Evolutionary conservation across 2,329 filamentous ascomycete species (phyloP), one percentile per base, ranked within the genome.

Genomic region (Clonostachys rosea): DNA sequence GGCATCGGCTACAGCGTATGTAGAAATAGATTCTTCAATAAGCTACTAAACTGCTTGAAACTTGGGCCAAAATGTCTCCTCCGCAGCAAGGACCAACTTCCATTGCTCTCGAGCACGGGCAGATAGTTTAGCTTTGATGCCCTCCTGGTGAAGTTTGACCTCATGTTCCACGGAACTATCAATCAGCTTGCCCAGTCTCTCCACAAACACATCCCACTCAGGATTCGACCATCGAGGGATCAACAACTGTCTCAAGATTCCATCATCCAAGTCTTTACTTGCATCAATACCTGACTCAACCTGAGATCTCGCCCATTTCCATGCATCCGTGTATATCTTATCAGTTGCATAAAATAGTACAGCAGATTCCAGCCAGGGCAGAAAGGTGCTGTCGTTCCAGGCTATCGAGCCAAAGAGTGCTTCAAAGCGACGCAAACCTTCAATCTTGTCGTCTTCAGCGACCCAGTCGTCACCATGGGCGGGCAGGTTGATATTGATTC

Each of bases 301-400:
- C 54, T 74, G 64, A 5, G 59, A 52, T 51, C 61, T 69, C 5
- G 76, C 75, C 60, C 71, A 76, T 10, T 67, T 70, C 83, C 83
- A 86, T 11, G 81, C 75, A 37, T 77, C 70, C 16, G 84, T 59
- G 57, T 85, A 86, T 49, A 74, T 76, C 42, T 73, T 80, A 65
- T 92, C 87, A 2, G 84, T 89, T n/a, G 81, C 83, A 83, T 86
- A 91, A 18, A 91, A 76, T n/a, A 88, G 75, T 3, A 89, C 76
- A 50, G 89, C 71, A 6, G 83, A 85, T 59, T 90, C 85, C 3
- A 91, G 66, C 57, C 71, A 75, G 0, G 68, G 63, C 1, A 88
- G 59, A 2, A 52, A 46, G 2, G 56, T 52, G 2, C 66, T 73
- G 4, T 70, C 68, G 8, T 69, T 71, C 0, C 74, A 66, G 45